A percentile compares a stretch with the other conserved stretches of the same genome.
Conservation (phyloP, 192 early-diverging fungal species). For the Coemansia sp. region DNA sequence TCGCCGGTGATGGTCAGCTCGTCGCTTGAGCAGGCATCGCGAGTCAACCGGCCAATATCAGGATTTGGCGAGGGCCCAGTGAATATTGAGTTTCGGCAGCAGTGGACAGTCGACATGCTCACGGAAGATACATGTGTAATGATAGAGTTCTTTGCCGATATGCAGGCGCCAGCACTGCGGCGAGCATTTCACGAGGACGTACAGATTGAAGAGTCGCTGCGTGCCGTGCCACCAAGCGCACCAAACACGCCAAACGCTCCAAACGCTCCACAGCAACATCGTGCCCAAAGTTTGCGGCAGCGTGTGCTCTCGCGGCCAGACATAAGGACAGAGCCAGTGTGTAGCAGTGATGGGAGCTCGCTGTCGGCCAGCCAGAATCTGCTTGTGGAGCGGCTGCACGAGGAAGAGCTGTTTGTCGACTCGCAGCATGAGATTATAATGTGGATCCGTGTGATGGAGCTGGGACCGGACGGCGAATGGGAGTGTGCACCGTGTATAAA, state of each 20-base stretch:
- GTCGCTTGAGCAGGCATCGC: constrained; percentile 17
- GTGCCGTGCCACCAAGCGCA: background rate
- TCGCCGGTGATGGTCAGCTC: constrained; percentile 21
- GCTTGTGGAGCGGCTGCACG: constrained; percentile 38
- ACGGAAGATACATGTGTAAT: constrained; percentile 28
- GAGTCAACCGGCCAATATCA: constrained; percentile 16
- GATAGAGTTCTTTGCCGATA: constrained; percentile 44
- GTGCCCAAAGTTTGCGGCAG: background rate
- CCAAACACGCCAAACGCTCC: background rate
- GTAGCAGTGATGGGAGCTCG: background rate
- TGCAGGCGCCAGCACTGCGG: constrained; percentile 31
- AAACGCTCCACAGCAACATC: background rate
- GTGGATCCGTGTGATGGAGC: constrained; percentile 67
- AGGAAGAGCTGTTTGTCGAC: constrained; percentile 64
- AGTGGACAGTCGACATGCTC: constrained; percentile 37
- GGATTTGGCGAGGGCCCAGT: constrained; percentile 47
- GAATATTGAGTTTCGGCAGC: constrained; percentile 42
- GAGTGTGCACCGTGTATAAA: constrained; percentile 36
- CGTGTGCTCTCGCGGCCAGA: background rate
- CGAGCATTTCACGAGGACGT: constrained; percentile 51
- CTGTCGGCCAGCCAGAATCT: constrained; percentile 39
- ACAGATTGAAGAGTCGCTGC: constrained; percentile 34
- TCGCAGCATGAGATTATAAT: constrained; percentile 68
- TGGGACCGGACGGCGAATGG: constrained; percentile 64
- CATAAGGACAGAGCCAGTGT: background rate